Base-by-base conservation (phyloP, 202 grass and related monocot genomes). In the Zizania palustris region DNA sequence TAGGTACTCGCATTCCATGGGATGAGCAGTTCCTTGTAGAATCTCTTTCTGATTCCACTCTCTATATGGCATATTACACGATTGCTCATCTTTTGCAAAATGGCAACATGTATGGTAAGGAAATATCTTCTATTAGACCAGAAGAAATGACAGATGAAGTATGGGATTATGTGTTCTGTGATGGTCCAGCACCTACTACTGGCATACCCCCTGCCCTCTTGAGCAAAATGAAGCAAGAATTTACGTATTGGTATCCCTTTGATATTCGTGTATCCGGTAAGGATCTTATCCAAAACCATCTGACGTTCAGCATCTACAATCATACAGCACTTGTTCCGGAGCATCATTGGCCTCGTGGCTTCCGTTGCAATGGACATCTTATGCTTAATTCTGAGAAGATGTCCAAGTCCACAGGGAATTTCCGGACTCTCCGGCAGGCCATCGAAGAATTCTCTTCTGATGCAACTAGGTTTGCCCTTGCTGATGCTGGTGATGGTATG, bases 341-440 rank as follows among this genome's bases (percentile, higher is more conserved):
- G 55, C 76, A 68, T 60, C 72, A 86, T n/a, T 92, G 90, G 90
- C 90, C 90, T 21, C 80, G 42, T 65, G 90, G 90, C 15, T 92
- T 92, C 70, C 90, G 86, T 48, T 86, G 86, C 72, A 92, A 92
- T 48, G 90, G 86, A 4, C 86, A 92, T 50, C 87, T 92, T 45
- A 89, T 92, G 90, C 86, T 91, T 40, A 91, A 92, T 64, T 92
- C 90, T 40, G 83, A 89, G 46, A 92, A 89, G 48, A 92, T 92
- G 90, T 92, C 86, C 9, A 92, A 92, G 54, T 89, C 86, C 4
- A 92, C 90, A 12, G 90, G 90, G 45, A 92, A 92, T 67, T 92
- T 92, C 68, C 60, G 76, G 49, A 92, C 90, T 37, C 83, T 92
- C 16, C 73, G 73, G 42, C 67, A 89, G 72, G 86, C 90, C 54